Evolutionary conservation across 305 asterid genomes (phyloP), one percentile per base, ranked within the genome.

Genomic region (Stenogyne calaminthoides): DNA sequence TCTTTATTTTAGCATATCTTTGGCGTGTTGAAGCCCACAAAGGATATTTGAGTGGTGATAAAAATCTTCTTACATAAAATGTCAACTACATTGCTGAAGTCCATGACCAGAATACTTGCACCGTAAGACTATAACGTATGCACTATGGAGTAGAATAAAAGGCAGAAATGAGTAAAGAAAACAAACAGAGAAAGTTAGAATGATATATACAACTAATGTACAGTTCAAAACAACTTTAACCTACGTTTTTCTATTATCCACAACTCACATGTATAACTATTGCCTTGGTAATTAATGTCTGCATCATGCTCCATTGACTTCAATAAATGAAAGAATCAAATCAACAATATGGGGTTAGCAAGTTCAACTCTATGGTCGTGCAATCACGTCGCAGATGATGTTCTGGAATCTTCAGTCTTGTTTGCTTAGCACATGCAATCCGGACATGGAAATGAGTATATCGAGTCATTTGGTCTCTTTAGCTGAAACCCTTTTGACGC

Each of bases 401-500:
- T 57, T 79, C 78, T 85, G 58, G 87, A 76, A 77, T 85, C 91
- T 74, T 83, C 89, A 9, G 87, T 84, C 80, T 77, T 88, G 71
- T 88, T 87, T 10, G 65, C 70, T 76, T 83, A 89, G 77, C 98
- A 90, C 98, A 90, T 92, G 90, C 98, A 92, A 78, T 90, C 90
- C 18, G 98, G 96, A 60, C 97, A 88, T 3, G 98, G 98, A 74
- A 92, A 89, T 32, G 98, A 88, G 72, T 87, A 92, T 77, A 87
- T 85, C 8, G 98, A 92, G 71, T 90, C 97, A 67, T 77, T 86
- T 20, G 92, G 89, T 70, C 98, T 84, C 88, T 88, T 92, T 44
- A 90, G 82, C 85, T 88, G 92, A 52, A 92, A 77, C 56, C 98
- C 98, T 82, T 92, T 92, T n/a, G 91, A 87, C 75, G 80, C 96